These are phyloP conservation scores for Gentiana macrophylla DNA, from an alignment of 257 asterid genomes.

Conservation along the genomic window DNA sequence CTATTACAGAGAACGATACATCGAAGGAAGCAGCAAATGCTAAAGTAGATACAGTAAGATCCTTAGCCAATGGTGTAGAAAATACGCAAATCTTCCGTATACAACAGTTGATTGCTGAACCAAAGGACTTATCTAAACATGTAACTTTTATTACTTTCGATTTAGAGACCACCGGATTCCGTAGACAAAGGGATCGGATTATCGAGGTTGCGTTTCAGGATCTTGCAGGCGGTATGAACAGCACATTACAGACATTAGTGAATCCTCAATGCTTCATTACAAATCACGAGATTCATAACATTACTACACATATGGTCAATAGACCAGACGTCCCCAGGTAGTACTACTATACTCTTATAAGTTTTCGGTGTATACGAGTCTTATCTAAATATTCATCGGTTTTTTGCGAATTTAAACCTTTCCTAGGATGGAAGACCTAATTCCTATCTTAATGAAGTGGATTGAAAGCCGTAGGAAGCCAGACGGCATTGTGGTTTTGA, in stretches of 20 bases:
- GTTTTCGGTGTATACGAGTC: no score
- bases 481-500: constrained; percentile 61
- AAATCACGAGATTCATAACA: constrained; percentile 51
- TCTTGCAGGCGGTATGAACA: constrained; percentile 76
- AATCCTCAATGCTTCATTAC: constrained; percentile 60
- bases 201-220: constrained; percentile 85
- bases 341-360: background rate
- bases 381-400: background rate
- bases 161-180: constrained; percentile 83
- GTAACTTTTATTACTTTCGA: constrained; percentile 60
- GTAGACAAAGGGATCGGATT: constrained; percentile 44
- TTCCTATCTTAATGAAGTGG: constrained; percentile 60
- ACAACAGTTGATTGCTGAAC: constrained; percentile 21
- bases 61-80: constrained; percentile 22
- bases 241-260: constrained; percentile 80
- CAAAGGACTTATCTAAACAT: constrained; percentile 45
- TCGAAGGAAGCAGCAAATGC: constrained; percentile 14
- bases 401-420: constrained; percentile 13
- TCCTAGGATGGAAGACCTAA: constrained; percentile 89
- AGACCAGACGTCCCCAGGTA: constrained; percentile 70
- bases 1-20: constrained; percentile 13
- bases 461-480: constrained; percentile 72
- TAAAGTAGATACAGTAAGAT: constrained; percentile 8
- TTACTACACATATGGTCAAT: constrained; percentile 62
- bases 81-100: constrained; percentile 28